Evolutionary conservation across 1,284 basidiomycete genomes (phyloP).

Genomic region (Apiotrichum sp.): DNA sequence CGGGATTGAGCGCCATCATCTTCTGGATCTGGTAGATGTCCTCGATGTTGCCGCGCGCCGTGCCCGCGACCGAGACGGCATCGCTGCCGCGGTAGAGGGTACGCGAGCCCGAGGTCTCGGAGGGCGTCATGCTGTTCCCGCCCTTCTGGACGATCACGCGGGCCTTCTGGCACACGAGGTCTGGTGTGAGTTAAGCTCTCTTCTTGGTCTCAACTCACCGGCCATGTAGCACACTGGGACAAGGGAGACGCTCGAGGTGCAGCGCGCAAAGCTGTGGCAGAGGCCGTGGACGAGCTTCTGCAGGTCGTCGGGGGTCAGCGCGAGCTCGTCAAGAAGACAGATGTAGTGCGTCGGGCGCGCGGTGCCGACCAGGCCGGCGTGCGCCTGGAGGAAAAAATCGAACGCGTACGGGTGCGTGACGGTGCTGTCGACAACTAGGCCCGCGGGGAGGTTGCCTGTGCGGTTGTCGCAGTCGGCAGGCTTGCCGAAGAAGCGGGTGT

Average conservation of each 20-base stretch:
- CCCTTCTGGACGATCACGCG: constrained; percentile 35
- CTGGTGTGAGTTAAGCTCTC: constrained; percentile 10
- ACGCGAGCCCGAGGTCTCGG: constrained; percentile 27
- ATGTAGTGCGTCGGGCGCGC: constrained; percentile 49
- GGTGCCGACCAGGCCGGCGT: constrained; percentile 44
- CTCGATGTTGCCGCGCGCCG: neutral
- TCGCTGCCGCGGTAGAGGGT: neutral
- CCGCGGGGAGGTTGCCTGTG: constrained; percentile 47
- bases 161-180: constrained; percentile 42
- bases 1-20: constrained; percentile 30
- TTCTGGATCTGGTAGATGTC: constrained; percentile 35
- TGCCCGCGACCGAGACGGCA: neutral
- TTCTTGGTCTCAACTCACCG: constrained; percentile 26
- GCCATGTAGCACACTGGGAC: constrained; percentile 50
- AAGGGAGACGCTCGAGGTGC: constrained; percentile 43
- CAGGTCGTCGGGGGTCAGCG: constrained; percentile 37
- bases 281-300: constrained; percentile 45
- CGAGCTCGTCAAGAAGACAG: constrained; percentile 44
- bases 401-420: constrained; percentile 48
- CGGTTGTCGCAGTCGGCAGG: constrained; percentile 35
- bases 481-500: constrained; percentile 47
- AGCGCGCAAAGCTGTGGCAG: constrained; percentile 47
- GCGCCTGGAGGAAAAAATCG: constrained; percentile 45
- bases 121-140: constrained; percentile 18
- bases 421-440: constrained; percentile 42